Base-by-base conservation (phyloP, 140 eudicot genomes). In the Senecio squalidus region DNA sequence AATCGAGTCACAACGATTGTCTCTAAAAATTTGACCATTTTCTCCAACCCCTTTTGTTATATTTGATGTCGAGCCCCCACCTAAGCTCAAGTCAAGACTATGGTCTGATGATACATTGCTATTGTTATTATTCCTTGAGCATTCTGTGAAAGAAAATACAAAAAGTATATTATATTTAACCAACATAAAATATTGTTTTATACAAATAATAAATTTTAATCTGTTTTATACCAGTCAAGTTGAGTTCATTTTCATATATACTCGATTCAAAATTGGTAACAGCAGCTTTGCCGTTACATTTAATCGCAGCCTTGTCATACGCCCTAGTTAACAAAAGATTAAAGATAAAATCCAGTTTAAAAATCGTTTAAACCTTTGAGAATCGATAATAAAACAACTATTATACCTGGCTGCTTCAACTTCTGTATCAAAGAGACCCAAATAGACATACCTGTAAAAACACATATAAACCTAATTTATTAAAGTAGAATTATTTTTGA, bases 81-180 rank as follows among this genome's bases (percentile, higher is more conserved):
- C 77, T 71, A 92, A 78, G 74, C 99, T 87, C 74, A 92, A 71
- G 64, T 92, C 99, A n/a, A 92, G 88, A 75, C 76, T 88, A 68
- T 84, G 93, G 33, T 74, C 95, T 2, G 73, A 50, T 53, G 71
- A 38, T 23, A 15, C 52, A 21, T 55, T 47, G 44, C 25, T 29
- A 71, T 54, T 30, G 41, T 50, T 78, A 43, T 51, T 61, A 0
- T 65, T 64, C 51, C 70, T 58, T 23, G 84, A 77, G 30, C 84
- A 61, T 55, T 87, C 98, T 91, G 79, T 22, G 7, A n/a, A 66
- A 28, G 36, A 63, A 43, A 13, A n/a, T 9, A 5, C 13, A 23
- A 20, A 3, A 26, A 3, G 7, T 9, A 53, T 33, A 50, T 0
- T 24, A 34, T 24, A 40, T 9, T 3, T 14, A 45, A 69, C 15